Evolutionary conservation across 116 monocot genomes (phyloP), one percentile per base, ranked within the genome.

Genomic region (Iris pallida): DNA sequence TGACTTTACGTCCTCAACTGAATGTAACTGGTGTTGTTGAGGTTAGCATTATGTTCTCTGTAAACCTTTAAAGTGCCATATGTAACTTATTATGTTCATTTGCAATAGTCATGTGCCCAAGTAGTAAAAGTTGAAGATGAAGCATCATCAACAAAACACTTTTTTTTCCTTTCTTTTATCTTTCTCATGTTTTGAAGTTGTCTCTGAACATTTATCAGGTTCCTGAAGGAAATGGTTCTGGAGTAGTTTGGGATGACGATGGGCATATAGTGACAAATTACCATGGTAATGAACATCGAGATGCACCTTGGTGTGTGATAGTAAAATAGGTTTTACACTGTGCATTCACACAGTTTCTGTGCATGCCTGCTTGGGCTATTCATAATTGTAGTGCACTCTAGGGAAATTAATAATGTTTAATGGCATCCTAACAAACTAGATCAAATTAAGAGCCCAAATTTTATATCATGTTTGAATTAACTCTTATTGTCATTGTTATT

Each of bases 221-320:
- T 69, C 96, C 96, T 61, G 96, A 92, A 86, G 96, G 92, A 81
- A 96, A 96, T 87, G 92, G 96, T 66, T 96, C 96, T 74, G 96
- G 92, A 63, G 81, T 96, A 64, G 79, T 96, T 51, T 96, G 96
- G 92, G 89, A 92, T 81, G 63, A 57, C 47, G 74, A 74, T 61
- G 96, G 96, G 56, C 82, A 92, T 71, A 89, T 87, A 57, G 92
- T 96, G 66, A 96, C 96, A 75, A 96, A 96, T 75, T 96, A 91
- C 61, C 96, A 96, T 81, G 91, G 96, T 89, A 86, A 80, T 70
- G 42, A 15, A 46, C 42, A 1, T 16, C 45, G 20, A 16, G 6
- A 45, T n/a, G 14, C 63, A 11, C 45, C 30, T 30, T 30, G 30
- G 30, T 3, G 3, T 30, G 30, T 30, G 30, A 30, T 30, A 30